These are phyloP conservation scores for Barnettozyma sp. DNA, from an alignment of 805 yeast species.

Conservation along the genomic window DNA sequence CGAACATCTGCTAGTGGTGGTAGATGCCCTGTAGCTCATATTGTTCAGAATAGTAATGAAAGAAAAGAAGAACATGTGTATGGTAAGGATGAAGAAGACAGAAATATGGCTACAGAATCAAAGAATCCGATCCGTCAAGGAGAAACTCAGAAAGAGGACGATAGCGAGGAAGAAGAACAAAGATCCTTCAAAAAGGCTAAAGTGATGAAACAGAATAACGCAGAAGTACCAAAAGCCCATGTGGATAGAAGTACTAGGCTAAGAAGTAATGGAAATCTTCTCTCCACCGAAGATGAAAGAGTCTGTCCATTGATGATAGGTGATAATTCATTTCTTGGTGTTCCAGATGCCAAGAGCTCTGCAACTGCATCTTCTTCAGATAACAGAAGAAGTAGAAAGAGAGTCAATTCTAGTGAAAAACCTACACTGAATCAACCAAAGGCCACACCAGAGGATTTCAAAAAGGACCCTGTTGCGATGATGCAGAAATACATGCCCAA, in stretches of 20 bases:
- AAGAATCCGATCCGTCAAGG: no score
- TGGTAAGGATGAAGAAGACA: no score
- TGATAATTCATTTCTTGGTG: constrained; percentile 27
- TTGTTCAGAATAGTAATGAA: constrained; percentile 4
- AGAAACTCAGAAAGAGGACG: not conserved
- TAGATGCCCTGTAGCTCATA: constrained; percentile 22
- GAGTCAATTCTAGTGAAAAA: constrained; percentile 16
- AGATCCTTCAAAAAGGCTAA: not conserved
- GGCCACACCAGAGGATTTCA: constrained; percentile 19
- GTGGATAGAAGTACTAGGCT: no score
- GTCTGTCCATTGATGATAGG: constrained; percentile 43
- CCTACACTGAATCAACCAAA: constrained; percentile 3
- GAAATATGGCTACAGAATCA: no score
- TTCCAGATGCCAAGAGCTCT: not conserved
- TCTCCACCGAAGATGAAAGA: constrained; percentile 33
- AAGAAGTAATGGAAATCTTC: no score
- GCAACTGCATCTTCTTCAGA: constrained; percentile 1
- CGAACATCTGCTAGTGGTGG: constrained; percentile 10
- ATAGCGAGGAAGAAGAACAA: not conserved
- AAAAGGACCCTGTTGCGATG: constrained; percentile 24
- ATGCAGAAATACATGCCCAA: constrained; percentile 46
- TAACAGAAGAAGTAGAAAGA: constrained; percentile 11
- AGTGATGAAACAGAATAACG: not conserved
- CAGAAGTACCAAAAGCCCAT: not conserved
- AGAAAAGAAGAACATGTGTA: no score